phyloP scores from a whole-genome alignment of 805 yeast genomes.

The Starmerella stellata region DNA sequence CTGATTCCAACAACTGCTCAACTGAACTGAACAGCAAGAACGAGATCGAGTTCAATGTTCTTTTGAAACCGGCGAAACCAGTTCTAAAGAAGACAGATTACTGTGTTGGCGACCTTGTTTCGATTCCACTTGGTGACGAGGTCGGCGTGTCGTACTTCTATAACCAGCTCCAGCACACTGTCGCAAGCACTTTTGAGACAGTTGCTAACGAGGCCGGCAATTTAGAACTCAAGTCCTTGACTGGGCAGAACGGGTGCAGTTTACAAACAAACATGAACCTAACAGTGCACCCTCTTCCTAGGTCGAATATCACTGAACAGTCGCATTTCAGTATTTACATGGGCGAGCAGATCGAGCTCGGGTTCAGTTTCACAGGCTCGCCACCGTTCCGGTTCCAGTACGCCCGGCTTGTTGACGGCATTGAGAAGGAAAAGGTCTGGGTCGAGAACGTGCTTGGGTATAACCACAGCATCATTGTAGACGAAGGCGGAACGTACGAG shows the following conservation, averaged over 20 bases:
- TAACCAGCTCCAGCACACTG: conserved; percentile 3
- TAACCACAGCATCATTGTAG: conserved; percentile 55
- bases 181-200: conserved; percentile 29
- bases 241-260: conserved; percentile 55
- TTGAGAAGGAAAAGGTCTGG: conserved; percentile 38
- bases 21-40: not conserved
- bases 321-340: conserved; percentile 85
- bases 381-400: conserved; percentile 85
- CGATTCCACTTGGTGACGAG: conserved; percentile 50
- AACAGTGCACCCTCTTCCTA: conserved; percentile 40
- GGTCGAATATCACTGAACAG: conserved; percentile 58
- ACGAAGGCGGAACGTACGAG: conserved; percentile 83
- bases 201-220: conserved; percentile 77
- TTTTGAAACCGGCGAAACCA: conserved; percentile 6
- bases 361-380: conserved; percentile 63
- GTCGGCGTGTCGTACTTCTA: conserved; percentile 53
- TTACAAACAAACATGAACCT: conserved; percentile 20
- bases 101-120: conserved; percentile 85
- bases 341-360: conserved; percentile 83
- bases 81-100: conserved; percentile 5
- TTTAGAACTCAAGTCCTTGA: conserved; percentile 44
- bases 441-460: conserved; percentile 46
- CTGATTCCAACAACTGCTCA: conserved; percentile 9
- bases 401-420: conserved; percentile 38
- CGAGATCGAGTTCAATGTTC: conserved; percentile 3